These are phyloP conservation scores for Lasiodiplodia gonubiensis DNA, from an alignment of 2,329 filamentous ascomycete genomes.

Conservation along the genomic window DNA sequence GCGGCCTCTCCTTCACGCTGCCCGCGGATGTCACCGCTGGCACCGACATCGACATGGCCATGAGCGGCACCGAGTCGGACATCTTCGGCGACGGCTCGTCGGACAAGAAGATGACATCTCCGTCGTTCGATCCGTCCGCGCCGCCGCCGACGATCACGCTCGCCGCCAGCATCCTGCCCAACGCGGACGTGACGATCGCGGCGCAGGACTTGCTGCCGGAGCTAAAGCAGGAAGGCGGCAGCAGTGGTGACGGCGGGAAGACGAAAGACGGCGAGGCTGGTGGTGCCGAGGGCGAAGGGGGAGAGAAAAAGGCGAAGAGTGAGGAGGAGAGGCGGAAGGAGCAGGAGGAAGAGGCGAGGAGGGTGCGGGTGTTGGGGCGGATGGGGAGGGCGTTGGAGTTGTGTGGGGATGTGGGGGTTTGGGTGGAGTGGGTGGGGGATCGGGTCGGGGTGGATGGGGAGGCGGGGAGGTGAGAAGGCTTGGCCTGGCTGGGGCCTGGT, in stretches of 20 bases:
- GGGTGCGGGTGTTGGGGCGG: constrained; percentile 37
- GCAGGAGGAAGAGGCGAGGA: constrained; percentile 31
- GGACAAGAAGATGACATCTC: background rate
- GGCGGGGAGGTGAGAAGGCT: background rate
- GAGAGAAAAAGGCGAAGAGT: constrained; percentile 21
- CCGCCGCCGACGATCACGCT: constrained; percentile 58
- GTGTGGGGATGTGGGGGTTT: constrained; percentile 57
- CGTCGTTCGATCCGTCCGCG: constrained; percentile 49
- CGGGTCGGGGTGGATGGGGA: background rate
- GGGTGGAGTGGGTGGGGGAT: constrained; percentile 55
- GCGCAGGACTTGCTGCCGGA: constrained; percentile 61
- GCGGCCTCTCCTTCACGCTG: background rate
- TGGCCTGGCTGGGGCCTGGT: no score
- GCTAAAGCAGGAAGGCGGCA: constrained; percentile 27
- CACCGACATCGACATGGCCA: constrained; percentile 11
- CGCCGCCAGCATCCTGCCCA: constrained; percentile 59
- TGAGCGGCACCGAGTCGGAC: constrained; percentile 12
- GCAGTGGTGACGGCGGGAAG: constrained; percentile 27
- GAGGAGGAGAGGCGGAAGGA: constrained; percentile 33
- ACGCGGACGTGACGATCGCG: constrained; percentile 64
- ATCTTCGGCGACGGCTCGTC: constrained; percentile 8
- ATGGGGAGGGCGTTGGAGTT: constrained; percentile 54
- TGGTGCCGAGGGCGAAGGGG: constrained; percentile 27
- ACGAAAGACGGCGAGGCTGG: constrained; percentile 29
- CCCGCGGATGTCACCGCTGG: background rate